Conservation (phyloP, 495 filamentous ascomycete species). For the Aspergillus ellipticus region DNA sequence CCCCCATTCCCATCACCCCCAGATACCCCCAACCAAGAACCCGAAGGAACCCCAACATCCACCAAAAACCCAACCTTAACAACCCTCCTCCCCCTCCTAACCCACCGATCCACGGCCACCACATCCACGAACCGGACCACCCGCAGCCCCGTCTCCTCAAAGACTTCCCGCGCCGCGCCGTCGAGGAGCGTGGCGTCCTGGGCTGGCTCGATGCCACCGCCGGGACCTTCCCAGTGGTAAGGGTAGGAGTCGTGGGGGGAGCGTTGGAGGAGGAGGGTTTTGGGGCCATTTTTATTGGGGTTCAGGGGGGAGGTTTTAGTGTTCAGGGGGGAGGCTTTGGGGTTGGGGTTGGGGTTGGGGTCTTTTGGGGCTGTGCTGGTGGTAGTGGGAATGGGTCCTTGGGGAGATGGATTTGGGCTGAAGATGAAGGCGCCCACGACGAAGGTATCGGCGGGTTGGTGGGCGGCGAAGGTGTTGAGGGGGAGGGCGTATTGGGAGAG, state of each 20-base stretch:
- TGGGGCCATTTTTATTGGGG: slow-evolving; percentile 11
- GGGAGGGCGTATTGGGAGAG: not conserved
- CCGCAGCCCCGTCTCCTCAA: slow-evolving; percentile 56
- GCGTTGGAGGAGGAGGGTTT: slow-evolving; percentile 53
- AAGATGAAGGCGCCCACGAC: not conserved
- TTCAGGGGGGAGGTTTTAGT: not conserved
- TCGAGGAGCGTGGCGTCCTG: slow-evolving; percentile 45
- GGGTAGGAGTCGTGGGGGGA: slow-evolving; percentile 41
- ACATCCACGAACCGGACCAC: slow-evolving; percentile 42
- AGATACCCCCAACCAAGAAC: no score
- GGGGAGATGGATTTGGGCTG: slow-evolving; percentile 3
- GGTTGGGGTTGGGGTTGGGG: not conserved
- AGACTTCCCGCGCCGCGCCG: slow-evolving; percentile 51
- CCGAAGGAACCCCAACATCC: slow-evolving; percentile 19
- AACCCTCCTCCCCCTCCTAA: slow-evolving; percentile 14
- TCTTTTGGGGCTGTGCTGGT: not conserved
- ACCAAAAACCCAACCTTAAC: slow-evolving; percentile 38
- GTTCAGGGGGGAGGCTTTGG: not conserved
- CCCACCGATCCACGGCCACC: slow-evolving; percentile 35
- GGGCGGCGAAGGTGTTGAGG: not conserved
- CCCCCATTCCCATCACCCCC: not conserved
- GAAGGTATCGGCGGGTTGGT: not conserved
- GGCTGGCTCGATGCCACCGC: slow-evolving; percentile 45
- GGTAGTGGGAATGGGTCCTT: not conserved
- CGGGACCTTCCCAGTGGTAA: slow-evolving; percentile 56